Evolutionary conservation across 176 grass and related monocot genomes (phyloP).

Genomic region (Zea luxurians): DNA sequence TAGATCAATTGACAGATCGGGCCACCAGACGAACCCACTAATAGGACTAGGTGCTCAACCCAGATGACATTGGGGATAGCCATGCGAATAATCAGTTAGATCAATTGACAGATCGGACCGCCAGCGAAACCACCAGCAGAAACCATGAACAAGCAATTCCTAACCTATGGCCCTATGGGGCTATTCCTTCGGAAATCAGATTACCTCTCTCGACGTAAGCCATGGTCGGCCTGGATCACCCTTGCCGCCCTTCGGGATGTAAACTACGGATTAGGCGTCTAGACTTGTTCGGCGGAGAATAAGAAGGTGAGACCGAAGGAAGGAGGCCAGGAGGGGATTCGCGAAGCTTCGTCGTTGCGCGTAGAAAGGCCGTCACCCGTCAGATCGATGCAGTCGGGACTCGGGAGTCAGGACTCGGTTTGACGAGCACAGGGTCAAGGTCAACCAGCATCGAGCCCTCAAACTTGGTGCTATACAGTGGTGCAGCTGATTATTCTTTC

Average conservation of each 20-base stretch:
- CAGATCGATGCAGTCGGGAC: not conserved
- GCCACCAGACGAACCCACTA: no score
- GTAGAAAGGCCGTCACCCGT: not conserved
- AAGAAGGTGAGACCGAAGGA: not conserved
- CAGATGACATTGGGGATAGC: not conserved
- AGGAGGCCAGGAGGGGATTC: slow-evolving; percentile 54
- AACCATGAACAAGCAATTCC: slow-evolving; percentile 3
- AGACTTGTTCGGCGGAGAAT: not conserved
- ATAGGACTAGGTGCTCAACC: not conserved
- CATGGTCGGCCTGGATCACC: slow-evolving; percentile 36
- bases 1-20: no score
- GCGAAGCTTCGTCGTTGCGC: slow-evolving; percentile 35
- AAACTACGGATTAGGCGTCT: not conserved
- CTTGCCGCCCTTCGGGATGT: slow-evolving; percentile 21
- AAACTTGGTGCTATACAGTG: not conserved
- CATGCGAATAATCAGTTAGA: not conserved
- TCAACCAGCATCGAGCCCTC: not conserved
- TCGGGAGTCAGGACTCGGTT: not conserved
- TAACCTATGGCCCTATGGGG: not conserved
- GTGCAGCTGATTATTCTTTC: no score
- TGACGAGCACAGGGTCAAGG: not conserved
- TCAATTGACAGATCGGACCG: not conserved
- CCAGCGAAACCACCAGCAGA: slow-evolving; percentile 8
- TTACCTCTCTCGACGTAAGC: slow-evolving; percentile 66
- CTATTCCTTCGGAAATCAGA: not conserved